Evolutionary conservation across 2,329 filamentous ascomycete species (phyloP).

Genomic region (Exophiala lecanii-corni): DNA sequence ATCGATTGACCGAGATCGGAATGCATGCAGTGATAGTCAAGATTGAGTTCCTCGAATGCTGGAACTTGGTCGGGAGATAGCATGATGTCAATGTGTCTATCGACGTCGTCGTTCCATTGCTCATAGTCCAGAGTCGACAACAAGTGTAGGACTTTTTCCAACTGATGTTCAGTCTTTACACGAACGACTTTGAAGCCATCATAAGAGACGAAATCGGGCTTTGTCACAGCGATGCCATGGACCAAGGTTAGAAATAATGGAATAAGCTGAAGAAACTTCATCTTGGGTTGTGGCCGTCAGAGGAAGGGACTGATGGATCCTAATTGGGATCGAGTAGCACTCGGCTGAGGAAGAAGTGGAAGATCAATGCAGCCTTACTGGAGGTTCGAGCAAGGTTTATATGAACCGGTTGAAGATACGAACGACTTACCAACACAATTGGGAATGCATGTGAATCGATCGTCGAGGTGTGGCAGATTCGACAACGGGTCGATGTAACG

Average conservation of each 20-base stretch:
- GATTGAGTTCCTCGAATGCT: slow-evolving; percentile 36
- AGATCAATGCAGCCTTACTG: neutral
- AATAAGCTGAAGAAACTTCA: neutral
- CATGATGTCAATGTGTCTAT: slow-evolving; percentile 39
- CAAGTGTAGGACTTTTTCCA: slow-evolving; percentile 17
- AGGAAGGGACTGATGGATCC: too few species aligned
- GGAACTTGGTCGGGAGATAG: slow-evolving; percentile 37
- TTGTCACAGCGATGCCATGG: neutral
- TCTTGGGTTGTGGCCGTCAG: neutral
- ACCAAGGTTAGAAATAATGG: neutral
- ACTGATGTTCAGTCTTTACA: slow-evolving; percentile 14
- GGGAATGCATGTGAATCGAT: neutral
- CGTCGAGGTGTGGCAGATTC: neutral
- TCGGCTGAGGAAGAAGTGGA: neutral
- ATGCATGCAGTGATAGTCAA: slow-evolving; percentile 38
- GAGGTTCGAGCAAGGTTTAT: neutral
- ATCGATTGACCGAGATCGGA: slow-evolving; percentile 43
- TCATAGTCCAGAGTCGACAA: slow-evolving; percentile 17
- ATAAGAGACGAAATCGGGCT: slow-evolving; percentile 11
- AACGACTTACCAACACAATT: neutral
- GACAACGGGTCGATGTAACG: neutral
- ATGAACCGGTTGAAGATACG: neutral
- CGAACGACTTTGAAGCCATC: slow-evolving; percentile 26
- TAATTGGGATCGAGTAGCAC: too few species aligned
- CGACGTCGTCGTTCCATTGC: slow-evolving; percentile 22